Evolutionary conservation across 805 yeast species (phyloP).

Genomic region (Myxozyma vanderwaltii): DNA sequence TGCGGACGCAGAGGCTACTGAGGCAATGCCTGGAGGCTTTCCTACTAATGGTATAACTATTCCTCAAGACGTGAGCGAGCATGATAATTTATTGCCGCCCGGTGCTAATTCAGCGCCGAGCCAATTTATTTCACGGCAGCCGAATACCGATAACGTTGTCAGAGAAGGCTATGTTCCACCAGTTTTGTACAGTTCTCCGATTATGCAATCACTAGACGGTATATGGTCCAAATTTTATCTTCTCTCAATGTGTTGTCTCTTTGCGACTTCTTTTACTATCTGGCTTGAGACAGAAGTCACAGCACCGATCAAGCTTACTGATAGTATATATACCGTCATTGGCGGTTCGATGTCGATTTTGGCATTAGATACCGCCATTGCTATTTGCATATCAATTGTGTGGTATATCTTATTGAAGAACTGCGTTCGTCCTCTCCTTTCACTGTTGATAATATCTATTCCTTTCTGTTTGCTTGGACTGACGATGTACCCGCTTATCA

Average conservation of each 20-base stretch:
- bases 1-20: background rate
- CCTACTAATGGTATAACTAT: background rate
- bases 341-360: conserved; percentile 36
- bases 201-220: conserved; percentile 8
- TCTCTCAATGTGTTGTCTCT: conserved; percentile 36
- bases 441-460: conserved; percentile 37
- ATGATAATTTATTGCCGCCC: background rate
- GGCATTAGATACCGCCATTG: conserved; percentile 35
- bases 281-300: conserved; percentile 39
- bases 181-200: background rate
- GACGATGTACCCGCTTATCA: conserved; percentile 38
- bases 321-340: conserved; percentile 38
- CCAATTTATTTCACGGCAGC: background rate
- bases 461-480: conserved; percentile 39
- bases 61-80: conserved; percentile 5
- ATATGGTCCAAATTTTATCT: conserved; percentile 35
- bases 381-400: conserved; percentile 37
- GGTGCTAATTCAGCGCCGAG: background rate
- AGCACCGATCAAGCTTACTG: conserved; percentile 36
- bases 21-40: background rate
- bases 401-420: conserved; percentile 39
- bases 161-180: conserved; percentile 19
- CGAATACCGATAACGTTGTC: background rate
- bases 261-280: conserved; percentile 40
- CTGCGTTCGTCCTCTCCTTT: conserved; percentile 38